Percentiles rank a stretch among this genome's conserved stretches.
Conservation (phyloP, 768 basidiomycete species). For the Psilocybe tampanensis region DNA sequence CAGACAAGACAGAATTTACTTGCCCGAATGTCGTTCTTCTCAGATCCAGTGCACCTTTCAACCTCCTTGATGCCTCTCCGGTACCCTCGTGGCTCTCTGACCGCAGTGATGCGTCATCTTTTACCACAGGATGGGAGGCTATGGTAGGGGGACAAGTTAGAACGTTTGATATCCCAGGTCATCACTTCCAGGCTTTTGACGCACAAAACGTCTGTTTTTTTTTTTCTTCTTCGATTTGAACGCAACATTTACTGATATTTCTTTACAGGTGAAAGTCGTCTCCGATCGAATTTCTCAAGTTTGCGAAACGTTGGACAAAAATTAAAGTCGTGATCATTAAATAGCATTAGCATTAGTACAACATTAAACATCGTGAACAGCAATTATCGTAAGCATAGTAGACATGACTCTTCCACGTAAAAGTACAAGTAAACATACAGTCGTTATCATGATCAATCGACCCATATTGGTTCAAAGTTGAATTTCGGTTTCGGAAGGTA, state of each 20-base stretch:
- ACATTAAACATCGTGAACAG: neutral
- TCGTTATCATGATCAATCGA: constrained; percentile 26
- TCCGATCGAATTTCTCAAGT: constrained; percentile 23
- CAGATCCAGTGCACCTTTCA: constrained; percentile 52
- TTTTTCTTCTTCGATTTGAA: neutral
- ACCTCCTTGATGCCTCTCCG: constrained; percentile 28
- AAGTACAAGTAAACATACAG: neutral
- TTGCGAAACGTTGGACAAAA: constrained; percentile 14
- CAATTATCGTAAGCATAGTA: neutral
- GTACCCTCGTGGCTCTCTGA: constrained; percentile 58
- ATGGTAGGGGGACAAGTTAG: constrained; percentile 39
- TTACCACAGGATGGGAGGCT: constrained; percentile 49
- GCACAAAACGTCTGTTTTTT: constrained; percentile 42
- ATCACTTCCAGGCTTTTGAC: constrained; percentile 67
- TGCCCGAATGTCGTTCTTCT: constrained; percentile 48
- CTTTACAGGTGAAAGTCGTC: constrained; percentile 12
- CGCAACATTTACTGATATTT: neutral
- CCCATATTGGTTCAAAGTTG: constrained; percentile 34
- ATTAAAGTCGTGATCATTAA: neutral
- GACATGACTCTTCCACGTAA: neutral
- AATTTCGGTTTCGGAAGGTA: constrained; percentile 32
- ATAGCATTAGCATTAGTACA: neutral
- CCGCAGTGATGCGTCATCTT: constrained; percentile 34
- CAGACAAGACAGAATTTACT: constrained; percentile 11
- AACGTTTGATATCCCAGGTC: constrained; percentile 59